A percentile compares a stretch with the other conserved stretches of the same genome.
These are phyloP conservation scores for Nymphaea colorata DNA, from an alignment of 164 flowering plant species.

Conservation along the genomic window DNA sequence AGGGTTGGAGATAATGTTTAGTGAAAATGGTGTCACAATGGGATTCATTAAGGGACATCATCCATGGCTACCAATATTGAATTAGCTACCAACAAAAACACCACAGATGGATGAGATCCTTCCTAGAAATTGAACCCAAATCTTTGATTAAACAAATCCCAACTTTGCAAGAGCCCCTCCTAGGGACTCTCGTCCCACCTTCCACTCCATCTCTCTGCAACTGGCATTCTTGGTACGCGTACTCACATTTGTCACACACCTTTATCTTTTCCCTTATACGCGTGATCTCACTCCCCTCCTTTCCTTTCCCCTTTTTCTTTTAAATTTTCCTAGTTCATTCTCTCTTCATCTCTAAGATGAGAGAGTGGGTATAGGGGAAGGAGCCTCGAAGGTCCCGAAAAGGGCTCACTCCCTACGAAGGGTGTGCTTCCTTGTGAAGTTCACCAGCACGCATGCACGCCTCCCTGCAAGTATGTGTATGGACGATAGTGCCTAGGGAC, in stretches of 20 bases:
- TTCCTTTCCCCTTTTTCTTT: conserved; percentile 4
- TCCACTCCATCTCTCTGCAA: conserved; percentile 26
- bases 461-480: not conserved
- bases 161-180: not conserved
- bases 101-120: too few species aligned
- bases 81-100: too few species aligned
- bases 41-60: too few species aligned
- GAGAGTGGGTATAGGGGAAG: not conserved
- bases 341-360: not conserved
- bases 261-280: conserved; percentile 3
- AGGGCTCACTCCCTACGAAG: too few species aligned
- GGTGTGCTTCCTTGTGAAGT: too few species aligned
- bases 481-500: not conserved
- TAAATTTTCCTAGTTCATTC: not conserved
- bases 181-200: conserved; percentile 19
- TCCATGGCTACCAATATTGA: not conserved
- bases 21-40: too few species aligned
- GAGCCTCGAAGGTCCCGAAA: too few species aligned
- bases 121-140: too few species aligned
- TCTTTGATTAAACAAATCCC: too few species aligned
- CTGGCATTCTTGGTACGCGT: conserved; percentile 18
- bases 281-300: not conserved
- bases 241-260: not conserved
- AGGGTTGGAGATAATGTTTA: too few species aligned
- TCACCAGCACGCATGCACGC: too few species aligned